Percentiles rank a stretch among this genome's conserved stretches.
Evolutionary conservation across 805 yeast genomes (phyloP).

Genomic region (Starmerella floris): DNA sequence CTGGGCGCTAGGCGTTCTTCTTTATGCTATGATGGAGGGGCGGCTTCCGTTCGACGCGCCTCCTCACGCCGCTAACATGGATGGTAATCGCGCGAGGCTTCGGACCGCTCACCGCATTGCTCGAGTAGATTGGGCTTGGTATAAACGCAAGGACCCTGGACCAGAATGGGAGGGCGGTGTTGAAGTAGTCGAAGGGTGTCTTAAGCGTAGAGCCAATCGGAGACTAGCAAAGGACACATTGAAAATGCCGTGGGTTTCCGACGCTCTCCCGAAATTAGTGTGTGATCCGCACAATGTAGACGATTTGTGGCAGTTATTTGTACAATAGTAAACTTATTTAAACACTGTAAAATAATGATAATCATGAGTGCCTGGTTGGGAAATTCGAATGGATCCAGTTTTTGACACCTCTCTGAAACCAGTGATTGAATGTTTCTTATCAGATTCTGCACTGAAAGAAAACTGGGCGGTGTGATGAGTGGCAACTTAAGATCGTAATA

Average conservation of each 20-base stretch:
- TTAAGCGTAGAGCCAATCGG: slow-evolving; percentile 39
- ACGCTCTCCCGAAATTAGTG: slow-evolving; percentile 11
- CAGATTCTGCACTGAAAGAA: no score
- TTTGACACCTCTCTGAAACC: no score
- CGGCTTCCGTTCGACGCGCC: slow-evolving; percentile 86
- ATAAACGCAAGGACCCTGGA: slow-evolving; percentile 31
- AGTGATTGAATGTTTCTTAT: no score
- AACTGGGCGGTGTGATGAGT: no score
- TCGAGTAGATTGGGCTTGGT: slow-evolving; percentile 86
- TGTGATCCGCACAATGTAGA: slow-evolving; percentile 5
- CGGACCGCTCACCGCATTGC: slow-evolving; percentile 82
- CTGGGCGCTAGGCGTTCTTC: slow-evolving; percentile 91
- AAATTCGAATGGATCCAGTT: no score
- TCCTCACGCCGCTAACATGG: slow-evolving; percentile 27
- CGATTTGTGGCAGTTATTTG: slow-evolving; percentile 9
- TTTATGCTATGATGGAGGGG: slow-evolving; percentile 72
- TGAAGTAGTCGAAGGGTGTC: slow-evolving; percentile 37
- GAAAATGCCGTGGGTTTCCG: slow-evolving; percentile 28
- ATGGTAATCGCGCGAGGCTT: slow-evolving; percentile 31
- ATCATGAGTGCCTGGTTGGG: no score
- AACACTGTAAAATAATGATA: not conserved
- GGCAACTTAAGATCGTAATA: no score
- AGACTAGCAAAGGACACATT: slow-evolving; percentile 28
- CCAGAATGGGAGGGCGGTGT: slow-evolving; percentile 38
- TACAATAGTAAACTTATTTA: slow-evolving; percentile 4